These are phyloP conservation scores for Calonectria ilicicola DNA, from an alignment of 2,329 filamentous ascomycete species.

Conservation along the genomic window DNA sequence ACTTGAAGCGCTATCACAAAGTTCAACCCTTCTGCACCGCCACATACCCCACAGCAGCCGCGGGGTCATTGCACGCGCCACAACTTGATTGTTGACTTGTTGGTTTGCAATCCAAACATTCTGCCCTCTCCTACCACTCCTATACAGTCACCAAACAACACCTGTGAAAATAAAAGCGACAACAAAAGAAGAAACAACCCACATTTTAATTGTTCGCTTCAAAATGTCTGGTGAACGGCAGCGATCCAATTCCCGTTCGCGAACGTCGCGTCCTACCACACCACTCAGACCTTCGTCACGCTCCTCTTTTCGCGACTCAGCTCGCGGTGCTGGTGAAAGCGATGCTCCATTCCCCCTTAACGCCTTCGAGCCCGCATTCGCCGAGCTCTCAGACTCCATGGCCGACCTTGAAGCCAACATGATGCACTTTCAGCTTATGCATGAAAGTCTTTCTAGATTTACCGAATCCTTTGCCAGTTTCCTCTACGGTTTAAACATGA, in stretches of 20 bases:
- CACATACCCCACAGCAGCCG: not conserved
- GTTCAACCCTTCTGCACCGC: not conserved
- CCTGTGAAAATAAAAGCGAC: not conserved
- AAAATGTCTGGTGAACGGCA: slow-evolving; percentile 45
- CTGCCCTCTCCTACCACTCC: not conserved
- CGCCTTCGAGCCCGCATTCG: slow-evolving; percentile 88
- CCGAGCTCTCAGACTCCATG: slow-evolving; percentile 93
- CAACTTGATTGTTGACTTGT: not conserved
- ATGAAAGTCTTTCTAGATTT: slow-evolving; percentile 92
- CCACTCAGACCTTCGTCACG: slow-evolving; percentile 91
- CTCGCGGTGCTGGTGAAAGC: slow-evolving; percentile 64
- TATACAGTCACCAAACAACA: not conserved
- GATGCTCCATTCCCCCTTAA: slow-evolving; percentile 78
- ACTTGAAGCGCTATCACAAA: not conserved
- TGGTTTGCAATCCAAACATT: not conserved
- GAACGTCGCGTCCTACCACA: slow-evolving; percentile 85
- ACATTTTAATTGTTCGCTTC: not conserved
- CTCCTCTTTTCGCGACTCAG: slow-evolving; percentile 85
- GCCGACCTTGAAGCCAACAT: slow-evolving; percentile 97
- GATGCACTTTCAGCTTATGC: slow-evolving; percentile 96
- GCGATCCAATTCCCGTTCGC: slow-evolving; percentile 71
- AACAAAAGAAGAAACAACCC: not conserved
- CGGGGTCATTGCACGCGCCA: not conserved
- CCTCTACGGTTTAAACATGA: slow-evolving; percentile 97
- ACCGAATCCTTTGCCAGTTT: slow-evolving; percentile 97